Evolutionary conservation across 768 basidiomycete genomes (phyloP), one percentile per base, ranked within the genome.

Genomic region (Kwoniella pini): DNA sequence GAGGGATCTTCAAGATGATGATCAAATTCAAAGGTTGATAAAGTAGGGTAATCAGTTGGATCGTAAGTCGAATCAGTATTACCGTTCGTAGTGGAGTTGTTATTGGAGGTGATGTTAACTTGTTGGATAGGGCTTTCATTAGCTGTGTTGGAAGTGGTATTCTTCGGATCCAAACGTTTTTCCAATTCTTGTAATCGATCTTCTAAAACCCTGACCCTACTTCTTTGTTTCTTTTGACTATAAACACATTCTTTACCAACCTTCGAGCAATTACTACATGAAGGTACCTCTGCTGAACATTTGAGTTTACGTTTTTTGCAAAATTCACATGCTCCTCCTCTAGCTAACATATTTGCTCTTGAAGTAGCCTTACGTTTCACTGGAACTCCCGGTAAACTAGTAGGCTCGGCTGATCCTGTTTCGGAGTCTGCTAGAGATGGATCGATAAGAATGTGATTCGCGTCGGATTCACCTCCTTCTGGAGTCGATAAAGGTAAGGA

Each of bases 301-400:
- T 69, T 74, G 13, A 74, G 28, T 49, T 71, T 74, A 11, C 72
- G 54, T 33, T 57, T 50, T 33, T 74, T 74, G 44, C 72, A 74
- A 38, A 67, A 74, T 28, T 74, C 72, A 52, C 72, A 74, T 4
- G 72, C 72, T n/a, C 63, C 72, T 4, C 72, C 72, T 53, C 72
- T 54, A n/a, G 70, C 58, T 4, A 74, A 52, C 72, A 74, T 74
- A 51, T 71, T 69, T n/a, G 68, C 68, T 42, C 72, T 40, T 12
- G 62, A 64, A 3, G 71, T 67, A 10, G 71, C 71, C 53, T 69
- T 72, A 10, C 71, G 63, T 54, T 72, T 72, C 17, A 15, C 42
- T 9, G 59, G 57, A 10, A 19, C 42, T 12, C 12, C 27, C n/a
- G 15, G 24, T n/a, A 30, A 13, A 12, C 4, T 12, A 12, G 7